Evolutionary conservation across 306 rosid species (phyloP).

Genomic region (Chamaecrista fasciculata): DNA sequence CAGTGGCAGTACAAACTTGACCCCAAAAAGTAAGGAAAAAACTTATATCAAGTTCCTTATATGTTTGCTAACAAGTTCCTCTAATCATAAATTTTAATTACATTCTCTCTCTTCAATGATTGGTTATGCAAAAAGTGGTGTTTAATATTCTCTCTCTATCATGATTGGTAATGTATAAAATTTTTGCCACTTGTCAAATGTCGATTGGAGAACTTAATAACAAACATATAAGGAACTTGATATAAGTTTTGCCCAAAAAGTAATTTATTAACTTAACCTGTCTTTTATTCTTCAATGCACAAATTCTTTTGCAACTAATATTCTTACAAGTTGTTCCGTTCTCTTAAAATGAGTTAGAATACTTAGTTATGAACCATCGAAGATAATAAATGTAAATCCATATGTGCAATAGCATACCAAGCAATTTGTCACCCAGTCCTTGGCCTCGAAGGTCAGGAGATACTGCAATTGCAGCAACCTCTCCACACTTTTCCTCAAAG

Average conservation of each 20-base stretch:
- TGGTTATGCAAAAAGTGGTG: too few relatives aligned
- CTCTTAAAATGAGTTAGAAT: neutral
- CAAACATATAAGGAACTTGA: too few relatives aligned
- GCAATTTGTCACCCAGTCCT: constrained; percentile 97
- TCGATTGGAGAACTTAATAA: too few relatives aligned
- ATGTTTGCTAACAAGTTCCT: too few relatives aligned
- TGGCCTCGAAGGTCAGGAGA: constrained; percentile 91
- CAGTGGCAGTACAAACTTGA: constrained; percentile 8
- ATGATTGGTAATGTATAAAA: too few relatives aligned
- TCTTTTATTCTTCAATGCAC: neutral
- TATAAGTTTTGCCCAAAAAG: too few relatives aligned
- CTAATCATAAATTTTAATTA: too few relatives aligned
- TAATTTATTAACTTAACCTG: neutral
- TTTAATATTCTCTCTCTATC: too few relatives aligned
- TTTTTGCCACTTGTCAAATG: too few relatives aligned
- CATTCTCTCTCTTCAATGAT: too few relatives aligned
- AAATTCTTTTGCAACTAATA: constrained; percentile 3
- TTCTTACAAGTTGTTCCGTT: neutral
- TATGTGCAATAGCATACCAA: constrained; percentile 56
- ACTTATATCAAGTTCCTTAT: too few relatives aligned
- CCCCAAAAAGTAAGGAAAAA: neutral
- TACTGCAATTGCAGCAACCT: constrained; percentile 94
- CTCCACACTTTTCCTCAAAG: constrained; percentile 81
- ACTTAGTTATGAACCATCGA: constrained; percentile 8
- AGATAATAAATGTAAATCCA: constrained; percentile 14